These are phyloP conservation scores for Leptographium wingfieldii DNA, from an alignment of 2,329 filamentous ascomycete genomes.

Conservation along the genomic window DNA sequence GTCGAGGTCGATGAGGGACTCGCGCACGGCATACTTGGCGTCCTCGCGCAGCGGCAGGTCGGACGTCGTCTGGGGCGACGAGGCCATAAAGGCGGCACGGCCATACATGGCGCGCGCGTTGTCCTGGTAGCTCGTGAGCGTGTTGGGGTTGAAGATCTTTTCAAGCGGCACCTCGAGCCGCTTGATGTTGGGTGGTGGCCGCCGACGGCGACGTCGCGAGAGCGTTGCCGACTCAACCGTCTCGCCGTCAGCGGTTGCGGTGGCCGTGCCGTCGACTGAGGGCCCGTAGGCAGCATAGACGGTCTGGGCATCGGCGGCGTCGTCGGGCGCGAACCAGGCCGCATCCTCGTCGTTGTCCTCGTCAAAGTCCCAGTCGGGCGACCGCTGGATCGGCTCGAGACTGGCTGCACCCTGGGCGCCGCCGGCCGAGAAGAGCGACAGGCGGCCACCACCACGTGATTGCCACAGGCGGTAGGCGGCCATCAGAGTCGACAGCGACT, in stretches of 20 bases:
- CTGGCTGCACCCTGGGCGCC: conserved; percentile 42
- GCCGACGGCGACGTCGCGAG: conserved; percentile 33
- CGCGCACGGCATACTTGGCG: conserved; percentile 35
- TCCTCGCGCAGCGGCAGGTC: conserved; percentile 48
- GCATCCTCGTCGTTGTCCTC: conserved; percentile 32
- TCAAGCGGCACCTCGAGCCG: conserved; percentile 47
- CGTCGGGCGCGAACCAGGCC: conserved; percentile 1
- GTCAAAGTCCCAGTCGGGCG: conserved; percentile 43
- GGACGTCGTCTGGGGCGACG: conserved; percentile 18
- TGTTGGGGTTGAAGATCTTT: conserved; percentile 54
- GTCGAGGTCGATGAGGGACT: conserved; percentile 53
- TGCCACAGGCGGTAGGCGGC: conserved; percentile 68
- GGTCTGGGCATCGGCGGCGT: conserved; percentile 37
- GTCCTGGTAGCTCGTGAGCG: conserved; percentile 50
- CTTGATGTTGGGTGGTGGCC: conserved; percentile 44
- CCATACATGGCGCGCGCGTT: conserved; percentile 50
- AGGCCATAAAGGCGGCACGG: conserved; percentile 15
- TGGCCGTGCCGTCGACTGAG: background rate
- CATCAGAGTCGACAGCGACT: conserved; percentile 50
- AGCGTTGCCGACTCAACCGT: conserved; percentile 36
- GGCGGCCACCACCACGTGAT: conserved; percentile 55
- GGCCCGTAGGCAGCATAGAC: conserved; percentile 43
- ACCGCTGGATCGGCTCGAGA: conserved; percentile 40
- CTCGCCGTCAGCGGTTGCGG: background rate
- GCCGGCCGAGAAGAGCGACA: conserved; percentile 46